A percentile compares a stretch with the other conserved stretches of the same genome.
Conservation (phyloP, 768 basidiomycete genomes). For the Gloeophyllum trabeum region DNA sequence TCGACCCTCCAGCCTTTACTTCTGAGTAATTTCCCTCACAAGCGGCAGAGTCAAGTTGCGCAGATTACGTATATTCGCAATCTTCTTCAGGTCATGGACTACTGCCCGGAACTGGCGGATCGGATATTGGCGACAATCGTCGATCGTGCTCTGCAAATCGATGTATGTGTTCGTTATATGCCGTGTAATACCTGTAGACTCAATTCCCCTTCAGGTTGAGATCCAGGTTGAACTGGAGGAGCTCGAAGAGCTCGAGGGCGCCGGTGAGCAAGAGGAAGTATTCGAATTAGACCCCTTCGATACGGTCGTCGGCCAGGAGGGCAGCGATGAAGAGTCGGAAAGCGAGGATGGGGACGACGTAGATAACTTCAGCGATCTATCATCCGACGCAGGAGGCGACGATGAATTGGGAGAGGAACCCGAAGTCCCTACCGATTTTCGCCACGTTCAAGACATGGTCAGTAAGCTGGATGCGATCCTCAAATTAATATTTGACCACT, state of each 20-base stretch:
- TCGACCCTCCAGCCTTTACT: conserved; percentile 81
- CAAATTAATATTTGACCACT: conserved; percentile 76
- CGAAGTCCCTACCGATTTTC: conserved; percentile 45
- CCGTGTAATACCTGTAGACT: background rate
- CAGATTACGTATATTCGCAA: conserved; percentile 92
- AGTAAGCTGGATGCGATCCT: conserved; percentile 87
- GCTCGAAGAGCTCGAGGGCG: conserved; percentile 54
- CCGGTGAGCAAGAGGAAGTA: conserved; percentile 38
- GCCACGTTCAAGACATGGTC: conserved; percentile 77
- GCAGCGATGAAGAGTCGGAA: conserved; percentile 45
- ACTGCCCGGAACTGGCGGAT: conserved; percentile 82
- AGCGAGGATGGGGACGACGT: conserved; percentile 36
- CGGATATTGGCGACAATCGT: conserved; percentile 79
- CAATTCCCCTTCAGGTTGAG: conserved; percentile 53
- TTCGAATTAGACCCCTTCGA: conserved; percentile 86
- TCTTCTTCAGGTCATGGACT: conserved; percentile 67
- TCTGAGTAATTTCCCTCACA: conserved; percentile 83
- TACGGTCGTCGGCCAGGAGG: conserved; percentile 68
- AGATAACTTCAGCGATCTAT: conserved; percentile 60
- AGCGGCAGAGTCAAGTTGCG: conserved; percentile 67
- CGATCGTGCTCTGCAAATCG: conserved; percentile 92
- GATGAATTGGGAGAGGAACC: conserved; percentile 24
- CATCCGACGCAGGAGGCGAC: conserved; percentile 54
- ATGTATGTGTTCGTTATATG: conserved; percentile 42
- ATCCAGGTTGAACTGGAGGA: conserved; percentile 95